phyloP scores from a whole-genome alignment of 2,329 filamentous ascomycete genomes.

The Penicillium paneum region DNA sequence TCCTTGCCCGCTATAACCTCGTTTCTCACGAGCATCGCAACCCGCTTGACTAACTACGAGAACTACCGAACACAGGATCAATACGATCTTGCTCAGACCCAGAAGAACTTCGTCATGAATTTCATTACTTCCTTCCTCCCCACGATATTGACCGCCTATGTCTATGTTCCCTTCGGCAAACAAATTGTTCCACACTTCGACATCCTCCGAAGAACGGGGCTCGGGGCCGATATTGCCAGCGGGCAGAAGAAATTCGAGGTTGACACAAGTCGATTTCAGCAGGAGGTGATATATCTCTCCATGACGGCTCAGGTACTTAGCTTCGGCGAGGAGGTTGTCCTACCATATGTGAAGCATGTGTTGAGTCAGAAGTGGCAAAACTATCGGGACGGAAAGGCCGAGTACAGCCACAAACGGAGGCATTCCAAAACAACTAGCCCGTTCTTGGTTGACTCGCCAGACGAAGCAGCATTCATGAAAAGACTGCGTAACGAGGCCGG shows the following conservation, averaged over 20 bases:
- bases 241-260: slow-evolving; percentile 66
- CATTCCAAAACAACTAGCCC: slow-evolving; percentile 44
- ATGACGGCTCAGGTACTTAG: slow-evolving; percentile 91
- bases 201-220: slow-evolving; percentile 64
- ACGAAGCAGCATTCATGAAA: slow-evolving; percentile 75
- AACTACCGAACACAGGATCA: slow-evolving; percentile 89
- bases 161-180: slow-evolving; percentile 88
- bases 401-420: slow-evolving; percentile 34
- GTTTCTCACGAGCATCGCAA: slow-evolving; percentile 72
- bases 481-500: slow-evolving; percentile 80
- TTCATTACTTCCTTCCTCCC: slow-evolving; percentile 95
- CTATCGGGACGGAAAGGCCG: slow-evolving; percentile 22
- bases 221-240: slow-evolving; percentile 27
- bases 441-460: slow-evolving; percentile 62
- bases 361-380: slow-evolving; percentile 66
- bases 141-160: slow-evolving; percentile 86
- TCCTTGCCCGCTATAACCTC: slow-evolving; percentile 74
- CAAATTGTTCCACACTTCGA: slow-evolving; percentile 82
- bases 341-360: slow-evolving; percentile 79
- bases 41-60: slow-evolving; percentile 73
- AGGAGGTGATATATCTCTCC: slow-evolving; percentile 94
- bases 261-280: slow-evolving; percentile 76
- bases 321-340: slow-evolving; percentile 76
- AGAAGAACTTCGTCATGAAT: slow-evolving; percentile 93
- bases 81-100: slow-evolving; percentile 77